Evolutionary conservation across 495 filamentous ascomycete genomes (phyloP).

Genomic region (Penicillium pulvis): DNA sequence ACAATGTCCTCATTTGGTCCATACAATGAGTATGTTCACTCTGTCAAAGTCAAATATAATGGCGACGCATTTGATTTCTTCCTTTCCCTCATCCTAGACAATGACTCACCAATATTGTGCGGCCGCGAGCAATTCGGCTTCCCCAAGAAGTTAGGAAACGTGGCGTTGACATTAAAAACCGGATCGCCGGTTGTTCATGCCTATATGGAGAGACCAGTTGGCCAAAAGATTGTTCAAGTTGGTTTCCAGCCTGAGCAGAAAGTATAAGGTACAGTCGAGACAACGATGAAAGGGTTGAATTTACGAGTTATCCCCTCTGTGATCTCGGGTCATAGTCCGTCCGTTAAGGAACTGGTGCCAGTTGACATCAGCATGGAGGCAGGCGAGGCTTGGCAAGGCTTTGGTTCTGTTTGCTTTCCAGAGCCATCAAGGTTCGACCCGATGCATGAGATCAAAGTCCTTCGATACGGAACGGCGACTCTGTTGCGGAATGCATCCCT

Average conservation of each 20-base stretch:
- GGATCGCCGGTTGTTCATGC: not conserved
- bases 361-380: not conserved
- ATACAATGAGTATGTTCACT: conserved; percentile 10
- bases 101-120: conserved; percentile 3
- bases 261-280: not conserved
- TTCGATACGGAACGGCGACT: conserved; percentile 5
- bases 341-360: not conserved
- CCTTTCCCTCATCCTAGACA: conserved; percentile 7
- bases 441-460: conserved; percentile 7
- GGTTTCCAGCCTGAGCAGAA: conserved; percentile 6
- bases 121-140: conserved; percentile 9
- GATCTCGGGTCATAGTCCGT: conserved; percentile 1
- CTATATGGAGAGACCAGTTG: conserved; percentile 4
- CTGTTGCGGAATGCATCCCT: conserved; percentile 7
- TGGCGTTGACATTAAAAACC: not conserved
- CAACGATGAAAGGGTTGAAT: conserved; percentile 4
- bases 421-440: conserved; percentile 7
- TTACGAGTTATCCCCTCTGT: conserved; percentile 3
- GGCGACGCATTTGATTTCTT: conserved; percentile 7
- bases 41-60: conserved; percentile 6
- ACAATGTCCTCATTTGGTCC: conserved; percentile 6
- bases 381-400: conserved; percentile 5
- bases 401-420: conserved; percentile 6
- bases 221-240: conserved; percentile 7
- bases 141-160: conserved; percentile 4